Evolutionary conservation across 768 basidiomycete genomes (phyloP).

Genomic region (Daedaleopsis nitida): DNA sequence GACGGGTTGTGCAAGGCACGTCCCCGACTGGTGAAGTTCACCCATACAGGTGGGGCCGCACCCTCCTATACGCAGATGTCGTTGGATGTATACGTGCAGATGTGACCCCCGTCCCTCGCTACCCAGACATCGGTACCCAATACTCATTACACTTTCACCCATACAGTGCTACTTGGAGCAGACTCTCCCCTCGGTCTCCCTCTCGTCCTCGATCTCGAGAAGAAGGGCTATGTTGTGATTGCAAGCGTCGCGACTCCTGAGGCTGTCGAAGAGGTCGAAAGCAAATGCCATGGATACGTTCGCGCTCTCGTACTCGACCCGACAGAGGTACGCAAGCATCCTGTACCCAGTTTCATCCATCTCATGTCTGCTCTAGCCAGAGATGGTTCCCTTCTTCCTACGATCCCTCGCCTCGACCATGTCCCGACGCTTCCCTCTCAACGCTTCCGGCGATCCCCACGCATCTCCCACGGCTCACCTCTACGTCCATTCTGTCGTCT

Average conservation of each 20-base stretch:
- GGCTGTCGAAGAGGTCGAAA: conserved; percentile 66
- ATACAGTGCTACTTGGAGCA: conserved; percentile 76
- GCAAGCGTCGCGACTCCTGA: conserved; percentile 73
- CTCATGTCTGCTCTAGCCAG: conserved; percentile 48
- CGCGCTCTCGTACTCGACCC: conserved; percentile 83
- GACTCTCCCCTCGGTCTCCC: conserved; percentile 74
- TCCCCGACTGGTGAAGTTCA: too few species aligned
- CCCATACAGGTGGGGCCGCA: neutral
- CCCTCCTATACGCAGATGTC: too few species aligned
- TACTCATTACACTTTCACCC: neutral
- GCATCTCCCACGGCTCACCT: conserved; percentile 64
- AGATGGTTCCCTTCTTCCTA: conserved; percentile 72
- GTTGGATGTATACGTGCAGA: too few species aligned
- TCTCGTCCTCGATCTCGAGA: conserved; percentile 72
- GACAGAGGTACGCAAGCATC: conserved; percentile 53
- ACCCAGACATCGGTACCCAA: too few species aligned
- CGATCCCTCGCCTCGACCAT: conserved; percentile 80
- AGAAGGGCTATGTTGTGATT: conserved; percentile 81
- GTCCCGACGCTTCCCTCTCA: conserved; percentile 81
- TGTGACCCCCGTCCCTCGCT: too few species aligned
- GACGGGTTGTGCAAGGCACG: too few species aligned
- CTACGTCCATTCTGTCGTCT: conserved; percentile 78
- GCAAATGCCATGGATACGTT: conserved; percentile 69
- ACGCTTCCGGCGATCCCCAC: conserved; percentile 79
- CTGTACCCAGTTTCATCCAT: neutral